These are phyloP conservation scores for Aleurites moluccanus DNA, from an alignment of 441 rosid species.

Conservation along the genomic window DNA sequence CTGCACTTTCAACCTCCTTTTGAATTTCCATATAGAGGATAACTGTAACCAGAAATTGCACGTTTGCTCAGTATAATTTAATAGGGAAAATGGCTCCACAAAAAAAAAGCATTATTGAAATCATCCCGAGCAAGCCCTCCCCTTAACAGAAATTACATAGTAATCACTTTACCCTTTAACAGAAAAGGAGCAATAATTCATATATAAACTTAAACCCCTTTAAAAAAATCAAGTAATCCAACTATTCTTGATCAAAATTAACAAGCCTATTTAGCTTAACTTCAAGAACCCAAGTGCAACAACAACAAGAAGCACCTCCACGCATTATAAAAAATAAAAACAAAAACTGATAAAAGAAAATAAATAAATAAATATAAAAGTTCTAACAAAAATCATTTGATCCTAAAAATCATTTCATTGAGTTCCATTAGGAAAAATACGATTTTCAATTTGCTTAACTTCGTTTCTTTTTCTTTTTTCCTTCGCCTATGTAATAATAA, in stretches of 20 bases:
- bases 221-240: background rate
- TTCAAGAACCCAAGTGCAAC: background rate
- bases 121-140: background rate
- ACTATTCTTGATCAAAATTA: background rate
- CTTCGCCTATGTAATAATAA: background rate
- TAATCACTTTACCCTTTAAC: background rate
- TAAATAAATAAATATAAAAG: background rate
- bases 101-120: background rate
- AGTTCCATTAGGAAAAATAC: background rate
- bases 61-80: background rate
- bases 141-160: background rate
- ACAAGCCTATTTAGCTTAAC: background rate
- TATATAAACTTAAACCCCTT: background rate
- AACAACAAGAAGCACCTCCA: background rate
- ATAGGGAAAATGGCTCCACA: background rate
- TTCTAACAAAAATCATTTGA: background rate
- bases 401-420: background rate
- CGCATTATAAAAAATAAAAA: background rate
- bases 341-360: background rate
- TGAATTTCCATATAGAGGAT: constrained; percentile 78
- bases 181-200: background rate
- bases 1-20: constrained; percentile 63
- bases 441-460: background rate
- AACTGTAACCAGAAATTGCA: constrained; percentile 42
- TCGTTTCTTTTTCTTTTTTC: background rate